Conservation (phyloP, 768 basidiomycete genomes). For the Xerocomellus chrysenteron region DNA sequence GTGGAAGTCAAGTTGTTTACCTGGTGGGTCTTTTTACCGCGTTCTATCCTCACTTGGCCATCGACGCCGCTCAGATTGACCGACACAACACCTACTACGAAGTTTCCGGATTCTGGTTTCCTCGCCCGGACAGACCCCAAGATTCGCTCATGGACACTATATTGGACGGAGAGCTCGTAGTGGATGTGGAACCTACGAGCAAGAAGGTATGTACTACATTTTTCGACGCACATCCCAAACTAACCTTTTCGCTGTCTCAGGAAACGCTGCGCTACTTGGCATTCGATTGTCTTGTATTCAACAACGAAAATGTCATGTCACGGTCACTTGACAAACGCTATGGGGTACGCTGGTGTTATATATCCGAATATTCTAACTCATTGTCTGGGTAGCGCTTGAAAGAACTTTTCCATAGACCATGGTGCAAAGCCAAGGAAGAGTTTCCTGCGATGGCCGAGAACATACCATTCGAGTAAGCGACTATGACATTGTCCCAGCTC, state of each 20-base stretch:
- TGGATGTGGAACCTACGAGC: slow-evolving; percentile 80
- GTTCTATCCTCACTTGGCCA: neutral
- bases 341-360: slow-evolving; percentile 56
- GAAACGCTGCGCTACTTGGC: slow-evolving; percentile 79
- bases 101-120: slow-evolving; percentile 80
- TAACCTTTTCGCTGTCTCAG: slow-evolving; percentile 37
- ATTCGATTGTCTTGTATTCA: slow-evolving; percentile 90
- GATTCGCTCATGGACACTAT: slow-evolving; percentile 75
- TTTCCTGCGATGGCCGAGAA: slow-evolving; percentile 61
- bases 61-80: slow-evolving; percentile 67
- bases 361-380: slow-evolving; percentile 2
- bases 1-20: slow-evolving; percentile 62
- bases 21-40: slow-evolving; percentile 53
- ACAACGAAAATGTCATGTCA: slow-evolving; percentile 85
- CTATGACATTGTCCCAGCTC: neutral
- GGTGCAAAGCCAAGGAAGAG: slow-evolving; percentile 63
- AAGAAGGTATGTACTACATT: slow-evolving; percentile 50
- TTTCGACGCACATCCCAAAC: neutral
- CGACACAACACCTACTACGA: slow-evolving; percentile 85
- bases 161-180: slow-evolving; percentile 91
- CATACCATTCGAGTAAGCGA: slow-evolving; percentile 82
- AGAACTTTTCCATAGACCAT: slow-evolving; percentile 82
- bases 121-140: slow-evolving; percentile 74
- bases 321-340: slow-evolving; percentile 84
- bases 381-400: slow-evolving; percentile 47